Evolutionary conservation across 148 eudicot genomes (phyloP), one percentile per base, ranked within the genome.

Genomic region (Amaranthus hypochondriacus): DNA sequence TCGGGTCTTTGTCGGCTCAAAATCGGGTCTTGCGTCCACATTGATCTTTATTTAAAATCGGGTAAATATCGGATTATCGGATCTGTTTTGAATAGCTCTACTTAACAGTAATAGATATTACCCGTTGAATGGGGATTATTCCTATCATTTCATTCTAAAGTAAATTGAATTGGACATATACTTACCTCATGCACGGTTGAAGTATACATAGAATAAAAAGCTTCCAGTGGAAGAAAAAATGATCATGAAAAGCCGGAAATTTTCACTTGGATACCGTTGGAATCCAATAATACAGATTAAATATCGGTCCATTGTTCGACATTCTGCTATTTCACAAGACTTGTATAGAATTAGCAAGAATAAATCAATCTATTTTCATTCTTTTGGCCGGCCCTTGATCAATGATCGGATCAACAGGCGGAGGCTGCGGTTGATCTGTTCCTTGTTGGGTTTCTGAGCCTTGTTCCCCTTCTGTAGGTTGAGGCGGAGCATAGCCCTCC

Each of bases 361-460:
- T 13, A 66, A n/a, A 69, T 82, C 65, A 83, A 46, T 78, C 81
- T 13, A 83, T 70, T 76, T 84, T 93, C 84, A 88, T 86, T 70
- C 98, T 86, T 76, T 93, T 93, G n/a, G 98, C 77, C 9, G 98
- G 94, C 59, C 98, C 98, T 81, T 93, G 98, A 72, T 93, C 97
- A 28, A 93, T 87, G 73, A 93, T 93, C 63, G 98, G 98, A 84
- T 93, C 98, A 60, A 91, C 89, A 4, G 86, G 11, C 75, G 87
- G 90, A 66, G 54, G 75, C 72, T 84, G 89, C 48, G 83, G 71
- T 67, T 89, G 78, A 14, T 79, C 92, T 11, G 81, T 49, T 14
- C 81, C 82, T 79, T 82, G 89, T 75, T 86, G 92, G 52, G 84
- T 72, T 81, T 93, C 94, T 9, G 89, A 58, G 73, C 76, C 81